Conservation (phyloP, 495 filamentous ascomycete genomes). For the Penicillium dipodomyicola region DNA sequence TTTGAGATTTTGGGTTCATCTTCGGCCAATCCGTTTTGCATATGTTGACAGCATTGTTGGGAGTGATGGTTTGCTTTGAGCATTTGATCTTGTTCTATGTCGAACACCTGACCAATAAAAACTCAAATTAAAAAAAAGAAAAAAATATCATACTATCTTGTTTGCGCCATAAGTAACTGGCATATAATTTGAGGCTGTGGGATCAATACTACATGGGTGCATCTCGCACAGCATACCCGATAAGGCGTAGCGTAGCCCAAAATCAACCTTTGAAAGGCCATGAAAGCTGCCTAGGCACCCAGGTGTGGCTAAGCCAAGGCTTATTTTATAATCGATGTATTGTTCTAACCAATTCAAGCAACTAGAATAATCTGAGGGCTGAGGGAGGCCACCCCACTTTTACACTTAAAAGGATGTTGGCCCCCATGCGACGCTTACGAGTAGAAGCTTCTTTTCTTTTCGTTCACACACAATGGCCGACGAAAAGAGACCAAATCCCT, state of each 20-base stretch:
- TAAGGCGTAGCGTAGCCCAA: background rate
- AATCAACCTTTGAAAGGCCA: background rate
- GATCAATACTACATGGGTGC: background rate
- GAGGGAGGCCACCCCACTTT: conserved; percentile 3
- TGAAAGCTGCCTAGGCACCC: background rate
- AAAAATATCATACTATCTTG: background rate
- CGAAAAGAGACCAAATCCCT: conserved; percentile 11
- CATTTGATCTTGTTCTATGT: background rate
- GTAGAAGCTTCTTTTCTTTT: background rate
- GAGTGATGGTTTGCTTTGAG: conserved; percentile 2
- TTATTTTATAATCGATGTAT: background rate
- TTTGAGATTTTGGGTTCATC: conserved; percentile 14
- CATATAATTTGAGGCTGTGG: conserved; percentile 1
- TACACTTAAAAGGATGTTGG: background rate
- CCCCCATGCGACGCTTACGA: background rate
- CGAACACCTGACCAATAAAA: background rate
- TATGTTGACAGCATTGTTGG: conserved; percentile 10
- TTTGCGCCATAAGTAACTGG: background rate
- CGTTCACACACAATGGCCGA: conserved; percentile 3
- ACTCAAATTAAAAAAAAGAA: background rate
- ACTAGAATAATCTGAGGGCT: background rate
- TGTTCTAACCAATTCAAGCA: background rate
- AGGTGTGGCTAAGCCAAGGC: conserved; percentile 3
- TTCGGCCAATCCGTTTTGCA: conserved; percentile 13
- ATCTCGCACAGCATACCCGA: conserved; percentile 11